phyloP scores from a whole-genome alignment of 768 basidiomycete genomes.

The Coprinopsis sp. region DNA sequence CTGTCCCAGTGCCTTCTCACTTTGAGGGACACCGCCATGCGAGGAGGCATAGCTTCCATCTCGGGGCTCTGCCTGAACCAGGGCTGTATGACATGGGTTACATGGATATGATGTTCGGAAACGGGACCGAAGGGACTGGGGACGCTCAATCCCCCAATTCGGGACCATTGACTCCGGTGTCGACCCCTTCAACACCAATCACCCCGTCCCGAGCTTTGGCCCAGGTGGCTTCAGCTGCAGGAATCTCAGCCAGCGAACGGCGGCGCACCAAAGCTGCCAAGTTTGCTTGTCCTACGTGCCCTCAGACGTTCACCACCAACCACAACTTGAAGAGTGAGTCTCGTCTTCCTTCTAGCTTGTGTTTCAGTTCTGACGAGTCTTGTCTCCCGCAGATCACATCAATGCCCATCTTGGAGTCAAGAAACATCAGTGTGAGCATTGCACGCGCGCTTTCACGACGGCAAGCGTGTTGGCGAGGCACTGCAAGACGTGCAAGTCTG shows the following conservation, averaged over 20 bases:
- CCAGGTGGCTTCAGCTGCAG: slow-evolving; percentile 15
- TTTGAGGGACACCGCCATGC: not conserved
- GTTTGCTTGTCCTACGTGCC: slow-evolving; percentile 20
- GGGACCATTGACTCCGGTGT: too few relatives aligned
- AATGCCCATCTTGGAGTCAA: slow-evolving; percentile 15
- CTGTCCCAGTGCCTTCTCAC: not conserved
- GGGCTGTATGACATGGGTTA: too few relatives aligned
- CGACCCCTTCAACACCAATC: slow-evolving; percentile 9
- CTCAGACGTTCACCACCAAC: slow-evolving; percentile 22
- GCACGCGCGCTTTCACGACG: slow-evolving; percentile 12
- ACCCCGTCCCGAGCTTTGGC: not conserved
- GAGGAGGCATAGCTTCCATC: slow-evolving; percentile 9
- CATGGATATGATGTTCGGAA: too few relatives aligned
- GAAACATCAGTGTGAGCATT: slow-evolving; percentile 9
- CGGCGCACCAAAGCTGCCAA: slow-evolving; percentile 19
- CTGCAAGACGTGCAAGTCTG: slow-evolving; percentile 9
- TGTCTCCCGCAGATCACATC: slow-evolving; percentile 9
- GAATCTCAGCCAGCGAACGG: slow-evolving; percentile 13
- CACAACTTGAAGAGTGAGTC: slow-evolving; percentile 25
- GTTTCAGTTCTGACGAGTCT: not conserved
- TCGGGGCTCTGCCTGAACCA: too few relatives aligned
- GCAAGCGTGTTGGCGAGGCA: slow-evolving; percentile 15
- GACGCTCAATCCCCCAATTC: too few relatives aligned
- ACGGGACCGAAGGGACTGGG: too few relatives aligned
- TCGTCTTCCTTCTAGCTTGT: not conserved